Conservation (phyloP, 768 basidiomycete species). For the Fistulinella prunicolor region DNA sequence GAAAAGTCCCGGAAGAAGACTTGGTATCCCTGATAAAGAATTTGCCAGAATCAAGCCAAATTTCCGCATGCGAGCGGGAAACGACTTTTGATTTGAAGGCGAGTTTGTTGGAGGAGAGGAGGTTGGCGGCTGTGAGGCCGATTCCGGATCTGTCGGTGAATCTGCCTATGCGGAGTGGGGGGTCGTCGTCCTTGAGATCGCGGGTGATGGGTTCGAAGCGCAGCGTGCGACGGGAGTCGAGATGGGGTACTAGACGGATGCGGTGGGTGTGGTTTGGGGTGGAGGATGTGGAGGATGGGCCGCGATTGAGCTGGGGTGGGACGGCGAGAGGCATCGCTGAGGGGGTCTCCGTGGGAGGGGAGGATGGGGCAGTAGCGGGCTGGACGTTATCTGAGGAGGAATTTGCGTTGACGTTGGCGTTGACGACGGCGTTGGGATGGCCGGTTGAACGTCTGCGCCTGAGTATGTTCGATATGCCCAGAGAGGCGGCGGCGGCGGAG, state of each 20-base stretch:
- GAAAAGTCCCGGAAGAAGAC: slow-evolving; percentile 86
- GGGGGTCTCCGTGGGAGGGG: slow-evolving; percentile 8
- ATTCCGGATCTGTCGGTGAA: slow-evolving; percentile 86
- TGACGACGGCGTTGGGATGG: slow-evolving; percentile 35
- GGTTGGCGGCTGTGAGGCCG: slow-evolving; percentile 62
- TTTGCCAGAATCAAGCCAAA: slow-evolving; percentile 72
- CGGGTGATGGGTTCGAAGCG: slow-evolving; percentile 91
- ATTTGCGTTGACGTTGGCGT: slow-evolving; percentile 2
- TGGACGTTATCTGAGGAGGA: slow-evolving; percentile 3
- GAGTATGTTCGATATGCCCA: slow-evolving; percentile 61
- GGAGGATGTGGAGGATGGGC: slow-evolving; percentile 16
- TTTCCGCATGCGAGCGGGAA: slow-evolving; percentile 89
- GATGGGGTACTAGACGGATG: slow-evolving; percentile 92
- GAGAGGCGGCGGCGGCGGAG: slow-evolving; percentile 24
- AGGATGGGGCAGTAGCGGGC: slow-evolving; percentile 8
- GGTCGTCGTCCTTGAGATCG: slow-evolving; percentile 69
- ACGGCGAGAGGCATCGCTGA: slow-evolving; percentile 21
- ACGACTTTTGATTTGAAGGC: slow-evolving; percentile 97
- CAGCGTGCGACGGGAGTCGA: slow-evolving; percentile 85
- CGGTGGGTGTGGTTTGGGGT: slow-evolving; percentile 49
- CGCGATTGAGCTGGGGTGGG: slow-evolving; percentile 20
- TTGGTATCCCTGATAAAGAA: slow-evolving; percentile 93
- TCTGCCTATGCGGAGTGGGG: slow-evolving; percentile 82
- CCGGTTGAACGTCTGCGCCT: slow-evolving; percentile 65
- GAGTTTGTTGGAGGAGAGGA: slow-evolving; percentile 75